Evolutionary conservation across 805 yeast genomes (phyloP), one percentile per base, ranked within the genome.

Genomic region (Scheffersomyces ergatensis): DNA sequence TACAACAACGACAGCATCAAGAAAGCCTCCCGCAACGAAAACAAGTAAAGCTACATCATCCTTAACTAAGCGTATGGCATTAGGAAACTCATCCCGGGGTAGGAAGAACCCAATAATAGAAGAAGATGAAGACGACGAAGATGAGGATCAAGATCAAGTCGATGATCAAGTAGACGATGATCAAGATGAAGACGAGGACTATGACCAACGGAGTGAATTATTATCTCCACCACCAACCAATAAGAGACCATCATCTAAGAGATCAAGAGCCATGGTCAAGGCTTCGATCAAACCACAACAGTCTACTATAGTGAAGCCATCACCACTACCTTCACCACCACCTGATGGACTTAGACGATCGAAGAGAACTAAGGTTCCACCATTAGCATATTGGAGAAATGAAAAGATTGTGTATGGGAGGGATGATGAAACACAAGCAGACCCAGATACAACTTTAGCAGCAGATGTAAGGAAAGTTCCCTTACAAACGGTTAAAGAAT

Each of bases 311-410:
- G 13, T 26, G n/a, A 49, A 51, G 25, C 62, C 61, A 2, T 55
- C 65, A 0, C 68, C 70, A n/a, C 55, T 65, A 32, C 70, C 71
- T 5, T 57, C 67, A 23, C 75, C 74, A 2, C 65, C 72, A 3
- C 74, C 75, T 1, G 73, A 72, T 5, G 77, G 80, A 0, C 53
- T 77, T 2, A 69, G 95, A 47, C 66, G 86, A 47, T 85, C 95
- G 0, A 69, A 74, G 24, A 71, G 96, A 51, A 76, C 78, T 0
- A 76, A 77, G 46, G 73, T 85, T 5, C 77, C 82, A 3, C 92
- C 95, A 0, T 64, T 89, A 47, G 90, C 88, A 2, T 85, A 74
- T 57, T 89, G 96, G 96, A 77, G 85, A 57, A 86, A 85, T 53
- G 96, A 89, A 60, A 70, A 80, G 44, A 76, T 85, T 23, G 76